A percentile compares a stretch with the other conserved stretches of the same genome.
Evolutionary conservation across 306 rosid genomes (phyloP).

Genomic region (Vachellia collinsii): DNA sequence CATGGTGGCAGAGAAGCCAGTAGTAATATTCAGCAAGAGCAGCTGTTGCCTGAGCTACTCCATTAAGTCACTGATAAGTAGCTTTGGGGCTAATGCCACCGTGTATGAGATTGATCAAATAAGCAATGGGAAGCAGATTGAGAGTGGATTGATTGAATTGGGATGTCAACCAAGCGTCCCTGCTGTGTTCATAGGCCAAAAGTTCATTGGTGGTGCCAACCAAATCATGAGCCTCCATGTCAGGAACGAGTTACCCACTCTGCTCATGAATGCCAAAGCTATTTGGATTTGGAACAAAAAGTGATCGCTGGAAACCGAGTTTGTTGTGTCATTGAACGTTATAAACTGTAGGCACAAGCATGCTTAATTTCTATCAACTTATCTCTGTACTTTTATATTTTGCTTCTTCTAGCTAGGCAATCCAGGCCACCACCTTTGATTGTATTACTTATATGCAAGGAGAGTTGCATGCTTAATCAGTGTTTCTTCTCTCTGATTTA

Average conservation of each 20-base stretch:
- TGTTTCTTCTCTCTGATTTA: background rate
- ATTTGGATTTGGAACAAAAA: conserved; percentile 18
- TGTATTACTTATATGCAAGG: background rate
- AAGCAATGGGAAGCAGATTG: conserved; percentile 57
- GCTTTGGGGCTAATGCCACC: conserved; percentile 58
- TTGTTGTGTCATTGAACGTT: no score
- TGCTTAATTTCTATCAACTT: no score
- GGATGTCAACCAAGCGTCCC: conserved; percentile 70
- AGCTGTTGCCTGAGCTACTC: conserved; percentile 55
- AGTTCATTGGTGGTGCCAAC: conserved; percentile 67
- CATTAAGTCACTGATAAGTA: conserved; percentile 49
- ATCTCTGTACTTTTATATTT: background rate
- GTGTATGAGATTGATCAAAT: conserved; percentile 61
- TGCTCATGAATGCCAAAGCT: conserved; percentile 16
- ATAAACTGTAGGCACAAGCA: no score
- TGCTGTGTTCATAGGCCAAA: conserved; percentile 72
- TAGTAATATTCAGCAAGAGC: conserved; percentile 88
- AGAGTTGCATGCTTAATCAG: background rate
- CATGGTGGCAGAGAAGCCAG: conserved; percentile 65
- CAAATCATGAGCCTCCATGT: conserved; percentile 61
- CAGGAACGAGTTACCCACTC: conserved; percentile 42
- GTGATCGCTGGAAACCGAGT: background rate
- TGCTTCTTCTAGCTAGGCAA: background rate
- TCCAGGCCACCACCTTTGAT: background rate
- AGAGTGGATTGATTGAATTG: conserved; percentile 48